Evolutionary conservation across 768 basidiomycete genomes (phyloP), one percentile per base, ranked within the genome.

Genomic region (Panus rudis): DNA sequence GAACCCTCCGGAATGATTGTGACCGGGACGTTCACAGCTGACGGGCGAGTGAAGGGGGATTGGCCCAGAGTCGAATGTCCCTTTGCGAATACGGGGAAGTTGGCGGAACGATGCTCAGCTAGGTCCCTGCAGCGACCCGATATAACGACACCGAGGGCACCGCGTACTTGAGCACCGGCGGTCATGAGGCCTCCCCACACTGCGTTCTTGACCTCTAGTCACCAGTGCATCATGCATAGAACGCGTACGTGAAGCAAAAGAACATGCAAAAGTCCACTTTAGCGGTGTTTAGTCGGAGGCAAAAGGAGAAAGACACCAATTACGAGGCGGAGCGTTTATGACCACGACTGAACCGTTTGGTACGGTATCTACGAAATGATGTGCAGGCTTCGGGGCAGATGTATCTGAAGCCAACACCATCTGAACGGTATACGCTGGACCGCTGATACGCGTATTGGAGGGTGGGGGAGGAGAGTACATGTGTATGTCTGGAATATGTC

Each of bases 101-200:
- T 64, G 7, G 79, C 67, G 4, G 65, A 65, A 30, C 79, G 74
- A 53, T 88, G 86, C 62, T 94, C 92, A 4, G 72, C 70, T 11
- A 92, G 59, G 63, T 97, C 92, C 54, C 92, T 75, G 63, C 85
- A 89, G 13, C 89, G 77, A 8, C 89, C 89, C 33, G 83, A 86
- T 46, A 94, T 83, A 31, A 94, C 68, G 35, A 84, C 88, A 10
- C 88, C 92, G 19, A 68, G 66, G 11, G 79, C 81, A 16, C 74
- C 74, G 43, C 81, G 78, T 11, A 77, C 74, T 55, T 79, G 75
- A 1, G 91, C 91, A 17, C 88, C 88, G 0, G 87, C 85, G 10
- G 88, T 81, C 90, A 92, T 90, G 38, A 90, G 76, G 16, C 92
- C 91, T 19, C 92, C 91, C 92, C 92, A 94, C 5, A 91, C 86